phyloP scores from a whole-genome alignment of 139 green algal genomes.

The Chlamydomonas applanata region DNA sequence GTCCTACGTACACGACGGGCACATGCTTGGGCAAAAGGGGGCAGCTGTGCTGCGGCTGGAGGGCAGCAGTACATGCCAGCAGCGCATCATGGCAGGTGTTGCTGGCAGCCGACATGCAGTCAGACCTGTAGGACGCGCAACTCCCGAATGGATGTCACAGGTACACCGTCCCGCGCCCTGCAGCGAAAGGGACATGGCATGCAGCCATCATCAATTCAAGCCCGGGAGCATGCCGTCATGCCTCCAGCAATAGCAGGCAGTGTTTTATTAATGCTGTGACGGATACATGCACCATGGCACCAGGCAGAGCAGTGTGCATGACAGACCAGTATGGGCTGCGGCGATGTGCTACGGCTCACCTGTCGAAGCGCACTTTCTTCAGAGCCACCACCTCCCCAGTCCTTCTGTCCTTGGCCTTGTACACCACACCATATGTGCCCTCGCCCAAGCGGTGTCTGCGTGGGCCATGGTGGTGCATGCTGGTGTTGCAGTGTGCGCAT shows the following conservation, averaged over 20 bases:
- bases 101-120: no score
- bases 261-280: no score
- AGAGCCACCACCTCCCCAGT: conserved; percentile 77
- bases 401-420: conserved; percentile 59
- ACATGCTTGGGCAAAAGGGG: no score
- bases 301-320: not conserved
- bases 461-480: not conserved
- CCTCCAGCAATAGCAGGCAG: no score
- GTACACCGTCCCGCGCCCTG: conserved; percentile 55
- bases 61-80: no score
- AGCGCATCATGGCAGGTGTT: no score
- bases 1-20: no score
- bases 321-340: conserved; percentile 9
- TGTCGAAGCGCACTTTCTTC: conserved; percentile 72
- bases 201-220: conserved; percentile 10
- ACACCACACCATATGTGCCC: conserved; percentile 75
- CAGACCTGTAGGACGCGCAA: conserved; percentile 69
- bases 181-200: not conserved
- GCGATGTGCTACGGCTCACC: not conserved
- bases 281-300: not conserved
- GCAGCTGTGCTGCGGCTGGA: no score
- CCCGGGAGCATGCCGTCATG: no score
- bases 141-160: conserved; percentile 75
- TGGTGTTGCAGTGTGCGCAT: no score
- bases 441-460: conserved; percentile 63